These are phyloP conservation scores for Barnettozyma vustinii DNA, from an alignment of 805 yeast species.

Conservation along the genomic window DNA sequence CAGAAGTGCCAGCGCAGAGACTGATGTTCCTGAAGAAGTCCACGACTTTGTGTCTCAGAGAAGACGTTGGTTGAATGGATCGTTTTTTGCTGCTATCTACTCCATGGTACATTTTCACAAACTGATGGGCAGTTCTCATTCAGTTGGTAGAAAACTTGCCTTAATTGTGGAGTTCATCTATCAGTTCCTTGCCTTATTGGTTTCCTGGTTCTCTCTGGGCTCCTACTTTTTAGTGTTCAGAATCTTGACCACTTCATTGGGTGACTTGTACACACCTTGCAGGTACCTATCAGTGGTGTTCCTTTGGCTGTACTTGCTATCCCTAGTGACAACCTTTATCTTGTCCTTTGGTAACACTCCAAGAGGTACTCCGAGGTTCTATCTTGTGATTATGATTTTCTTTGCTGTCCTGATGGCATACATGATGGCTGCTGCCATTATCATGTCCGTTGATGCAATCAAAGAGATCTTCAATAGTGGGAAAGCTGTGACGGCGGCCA, in stretches of 20 bases:
- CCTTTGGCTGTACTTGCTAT: conserved; percentile 79
- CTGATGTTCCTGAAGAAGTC: conserved; percentile 89
- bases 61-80: conserved; percentile 95
- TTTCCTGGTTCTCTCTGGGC: conserved; percentile 91
- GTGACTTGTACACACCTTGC: conserved; percentile 67
- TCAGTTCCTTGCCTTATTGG: conserved; percentile 65
- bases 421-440: conserved; percentile 82
- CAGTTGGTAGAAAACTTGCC: conserved; percentile 57
- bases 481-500: conserved; percentile 31
- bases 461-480: conserved; percentile 36
- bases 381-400: conserved; percentile 65
- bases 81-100: conserved; percentile 90
- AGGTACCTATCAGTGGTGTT: conserved; percentile 71
- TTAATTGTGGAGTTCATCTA: conserved; percentile 76
- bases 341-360: conserved; percentile 93
- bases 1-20: conserved; percentile 82
- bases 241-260: conserved; percentile 76
- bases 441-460: conserved; percentile 70
- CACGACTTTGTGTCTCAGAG: conserved; percentile 88
- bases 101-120: conserved; percentile 72
- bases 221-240: conserved; percentile 88
- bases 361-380: conserved; percentile 77
- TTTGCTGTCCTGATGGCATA: conserved; percentile 88
- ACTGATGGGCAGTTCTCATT: conserved; percentile 71
- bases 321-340: conserved; percentile 80